These are phyloP conservation scores for Cordyceps tenuipes DNA, from an alignment of 2,329 filamentous ascomycete species.

Conservation along the genomic window DNA sequence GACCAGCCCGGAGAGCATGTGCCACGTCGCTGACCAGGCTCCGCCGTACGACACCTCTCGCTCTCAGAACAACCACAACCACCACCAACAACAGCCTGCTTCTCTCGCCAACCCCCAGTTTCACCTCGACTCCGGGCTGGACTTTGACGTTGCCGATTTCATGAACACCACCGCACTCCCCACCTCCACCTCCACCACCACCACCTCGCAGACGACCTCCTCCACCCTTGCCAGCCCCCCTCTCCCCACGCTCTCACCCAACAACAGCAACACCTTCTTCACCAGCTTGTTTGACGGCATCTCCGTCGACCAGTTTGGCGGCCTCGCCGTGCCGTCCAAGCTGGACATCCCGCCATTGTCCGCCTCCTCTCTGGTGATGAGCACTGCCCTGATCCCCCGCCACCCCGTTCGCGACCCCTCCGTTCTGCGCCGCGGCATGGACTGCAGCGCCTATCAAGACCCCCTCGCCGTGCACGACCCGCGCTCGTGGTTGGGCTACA, in stretches of 20 bases:
- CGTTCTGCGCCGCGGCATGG: slow-evolving; percentile 16
- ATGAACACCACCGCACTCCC: neutral
- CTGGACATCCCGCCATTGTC: slow-evolving; percentile 23
- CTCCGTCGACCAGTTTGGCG: slow-evolving; percentile 11
- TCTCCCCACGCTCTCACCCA: neutral
- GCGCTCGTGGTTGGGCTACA: slow-evolving; percentile 26
- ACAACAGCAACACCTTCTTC: neutral
- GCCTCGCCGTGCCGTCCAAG: slow-evolving; percentile 17
- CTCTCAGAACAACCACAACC: neutral
- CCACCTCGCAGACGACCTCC: neutral
- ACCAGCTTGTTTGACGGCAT: neutral
- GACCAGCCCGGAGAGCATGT: slow-evolving; percentile 22
- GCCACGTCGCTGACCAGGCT: slow-evolving; percentile 14
- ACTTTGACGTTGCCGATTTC: slow-evolving; percentile 11
- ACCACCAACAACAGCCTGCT: neutral
- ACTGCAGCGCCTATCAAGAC: slow-evolving; percentile 19
- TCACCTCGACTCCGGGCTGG: slow-evolving; percentile 8
- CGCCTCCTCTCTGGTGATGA: slow-evolving; percentile 14
- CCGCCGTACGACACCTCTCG: neutral
- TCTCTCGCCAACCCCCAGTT: neutral
- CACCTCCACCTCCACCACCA: neutral
- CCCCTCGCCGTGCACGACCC: slow-evolving; percentile 29
- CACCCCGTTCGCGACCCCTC: slow-evolving; percentile 24
- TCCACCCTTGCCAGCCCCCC: neutral
- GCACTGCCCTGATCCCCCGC: slow-evolving; percentile 14